Conservation (phyloP, 306 rosid genomes). For the Dalbergia cultrata region DNA sequence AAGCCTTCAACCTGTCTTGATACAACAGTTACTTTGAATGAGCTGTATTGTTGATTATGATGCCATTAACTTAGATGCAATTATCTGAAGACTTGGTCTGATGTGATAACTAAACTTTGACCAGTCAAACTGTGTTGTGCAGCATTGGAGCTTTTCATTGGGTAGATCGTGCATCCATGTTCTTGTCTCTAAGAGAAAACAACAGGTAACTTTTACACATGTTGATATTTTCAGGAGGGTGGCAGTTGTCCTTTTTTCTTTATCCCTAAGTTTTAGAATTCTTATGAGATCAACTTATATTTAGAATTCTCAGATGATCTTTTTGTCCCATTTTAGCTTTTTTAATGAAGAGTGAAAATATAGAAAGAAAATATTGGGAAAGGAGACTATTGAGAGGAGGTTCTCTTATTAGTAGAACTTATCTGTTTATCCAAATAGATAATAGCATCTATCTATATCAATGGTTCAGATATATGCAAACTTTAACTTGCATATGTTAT, state of each 20-base stretch:
- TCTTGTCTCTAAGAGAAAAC: constrained; percentile 59
- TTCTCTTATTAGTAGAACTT: constrained; percentile 9
- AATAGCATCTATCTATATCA: neutral
- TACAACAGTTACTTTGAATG: constrained; percentile 34
- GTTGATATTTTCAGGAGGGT: constrained; percentile 31
- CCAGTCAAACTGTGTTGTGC: constrained; percentile 43
- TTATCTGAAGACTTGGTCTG: neutral
- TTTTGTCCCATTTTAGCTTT: constrained; percentile 12
- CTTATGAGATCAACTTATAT: constrained; percentile 24
- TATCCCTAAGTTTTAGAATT: neutral
- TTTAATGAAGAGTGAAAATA: constrained; percentile 27
- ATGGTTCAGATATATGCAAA: constrained; percentile 34
- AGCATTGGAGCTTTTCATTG: constrained; percentile 97
- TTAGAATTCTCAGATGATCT: constrained; percentile 32
- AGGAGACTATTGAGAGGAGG: constrained; percentile 10
- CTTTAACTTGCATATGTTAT: constrained; percentile 39
- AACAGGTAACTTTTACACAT: constrained; percentile 58
- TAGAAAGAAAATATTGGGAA: constrained; percentile 22
- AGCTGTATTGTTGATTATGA: constrained; percentile 5
- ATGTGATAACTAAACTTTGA: constrained; percentile 42
- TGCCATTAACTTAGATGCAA: neutral
- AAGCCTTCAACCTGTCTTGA: constrained; percentile 14
- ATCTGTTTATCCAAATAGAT: neutral
- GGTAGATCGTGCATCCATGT: constrained; percentile 84
- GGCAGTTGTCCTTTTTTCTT: constrained; percentile 6